These are phyloP conservation scores for Danielozyma ontarioensis DNA, from an alignment of 805 yeast species.

Conservation along the genomic window DNA sequence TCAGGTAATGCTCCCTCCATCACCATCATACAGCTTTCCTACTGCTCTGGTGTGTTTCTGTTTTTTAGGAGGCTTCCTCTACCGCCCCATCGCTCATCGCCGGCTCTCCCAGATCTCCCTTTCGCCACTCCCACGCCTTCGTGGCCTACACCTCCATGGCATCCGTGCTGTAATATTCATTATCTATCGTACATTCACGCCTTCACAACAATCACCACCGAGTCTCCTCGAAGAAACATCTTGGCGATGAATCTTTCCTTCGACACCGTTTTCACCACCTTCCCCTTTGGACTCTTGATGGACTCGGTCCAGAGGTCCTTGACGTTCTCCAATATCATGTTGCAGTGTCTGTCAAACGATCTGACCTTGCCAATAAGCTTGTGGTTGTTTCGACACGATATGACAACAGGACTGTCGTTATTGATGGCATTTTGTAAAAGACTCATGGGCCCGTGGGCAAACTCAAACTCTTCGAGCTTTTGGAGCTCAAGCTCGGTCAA, in stretches of 20 bases:
- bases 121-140: too few species aligned
- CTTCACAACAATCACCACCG: constrained; percentile 78
- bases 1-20: too few species aligned
- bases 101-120: too few species aligned
- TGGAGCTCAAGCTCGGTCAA: constrained; percentile 74
- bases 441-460: constrained; percentile 85
- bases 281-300: constrained; percentile 60
- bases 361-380: constrained; percentile 85
- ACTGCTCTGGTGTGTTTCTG: too few species aligned
- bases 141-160: too few species aligned
- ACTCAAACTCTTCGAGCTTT: constrained; percentile 84
- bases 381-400: constrained; percentile 89
- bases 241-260: constrained; percentile 77
- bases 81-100: too few species aligned
- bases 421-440: constrained; percentile 79
- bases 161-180: too few species aligned
- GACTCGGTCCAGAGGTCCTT: constrained; percentile 79
- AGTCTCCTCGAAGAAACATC: constrained; percentile 91
- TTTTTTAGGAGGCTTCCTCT: too few species aligned
- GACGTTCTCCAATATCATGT: constrained; percentile 87
- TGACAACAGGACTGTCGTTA: constrained; percentile 69
- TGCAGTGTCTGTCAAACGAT: constrained; percentile 95
- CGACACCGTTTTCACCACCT: constrained; percentile 59
- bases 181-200: too few species aligned
- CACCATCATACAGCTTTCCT: too few species aligned